These are phyloP conservation scores for Rhizoclosmatium sp. DNA, from an alignment of 192 early-diverging fungal genomes.

Conservation along the genomic window DNA sequence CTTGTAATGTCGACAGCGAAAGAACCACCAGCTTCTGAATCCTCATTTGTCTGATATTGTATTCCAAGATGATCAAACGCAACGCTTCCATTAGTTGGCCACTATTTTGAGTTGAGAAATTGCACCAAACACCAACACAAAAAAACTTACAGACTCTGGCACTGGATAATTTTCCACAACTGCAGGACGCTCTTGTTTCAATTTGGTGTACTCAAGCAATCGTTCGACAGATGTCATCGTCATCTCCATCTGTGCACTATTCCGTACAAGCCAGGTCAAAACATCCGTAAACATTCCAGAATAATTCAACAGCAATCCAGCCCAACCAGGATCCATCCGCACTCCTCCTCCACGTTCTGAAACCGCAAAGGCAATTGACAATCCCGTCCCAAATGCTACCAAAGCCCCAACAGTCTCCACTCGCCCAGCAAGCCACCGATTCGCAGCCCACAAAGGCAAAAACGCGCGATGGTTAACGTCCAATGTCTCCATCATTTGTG, in stretches of 20 bases:
- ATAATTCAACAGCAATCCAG: slow-evolving; percentile 87
- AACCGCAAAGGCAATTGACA: slow-evolving; percentile 31
- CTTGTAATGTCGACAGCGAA: slow-evolving; percentile 21
- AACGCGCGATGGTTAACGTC: slow-evolving; percentile 88
- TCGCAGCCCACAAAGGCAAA: slow-evolving; percentile 87
- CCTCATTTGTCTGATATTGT: slow-evolving; percentile 10
- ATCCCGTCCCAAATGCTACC: slow-evolving; percentile 78
- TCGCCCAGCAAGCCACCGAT: slow-evolving; percentile 66
- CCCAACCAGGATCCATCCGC: slow-evolving; percentile 80
- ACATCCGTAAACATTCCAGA: slow-evolving; percentile 83
- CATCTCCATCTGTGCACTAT: slow-evolving; percentile 68
- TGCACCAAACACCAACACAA: slow-evolving; percentile 7
- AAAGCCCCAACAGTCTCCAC: slow-evolving; percentile 81
- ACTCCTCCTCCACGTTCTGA: slow-evolving; percentile 3
- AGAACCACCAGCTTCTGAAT: not conserved
- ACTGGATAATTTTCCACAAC: slow-evolving; percentile 32
- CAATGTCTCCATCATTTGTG: slow-evolving; percentile 11
- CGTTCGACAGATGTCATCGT: slow-evolving; percentile 83
- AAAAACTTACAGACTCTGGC: slow-evolving; percentile 41
- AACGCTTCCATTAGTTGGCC: slow-evolving; percentile 18
- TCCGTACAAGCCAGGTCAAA: slow-evolving; percentile 42
- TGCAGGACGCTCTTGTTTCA: slow-evolving; percentile 77
- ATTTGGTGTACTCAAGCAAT: slow-evolving; percentile 76
- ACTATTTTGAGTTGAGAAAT: slow-evolving; percentile 12
- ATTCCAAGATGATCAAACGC: slow-evolving; percentile 18